Conservation (phyloP, 2,329 filamentous ascomycete species). For the Diaporthe humulicola region DNA sequence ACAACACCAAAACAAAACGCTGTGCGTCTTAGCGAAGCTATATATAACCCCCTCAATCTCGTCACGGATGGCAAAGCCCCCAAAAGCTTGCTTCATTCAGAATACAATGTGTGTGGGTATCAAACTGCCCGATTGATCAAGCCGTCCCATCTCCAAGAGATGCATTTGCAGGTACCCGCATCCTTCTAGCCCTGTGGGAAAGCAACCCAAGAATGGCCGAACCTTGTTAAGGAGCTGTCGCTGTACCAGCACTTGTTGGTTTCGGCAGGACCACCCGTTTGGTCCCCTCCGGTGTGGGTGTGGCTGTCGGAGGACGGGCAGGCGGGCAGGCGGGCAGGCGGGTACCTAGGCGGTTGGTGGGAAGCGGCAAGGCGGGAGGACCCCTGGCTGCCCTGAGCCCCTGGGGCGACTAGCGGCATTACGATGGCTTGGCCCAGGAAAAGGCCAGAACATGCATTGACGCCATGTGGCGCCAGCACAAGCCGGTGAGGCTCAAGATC, state of each 20-base stretch:
- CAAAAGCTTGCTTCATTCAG: background rate
- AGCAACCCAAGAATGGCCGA: background rate
- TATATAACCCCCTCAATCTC: background rate
- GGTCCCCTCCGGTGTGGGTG: slow-evolving; percentile 28
- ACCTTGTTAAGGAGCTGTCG: slow-evolving; percentile 13
- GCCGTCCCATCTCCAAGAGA: slow-evolving; percentile 19
- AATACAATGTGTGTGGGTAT: background rate
- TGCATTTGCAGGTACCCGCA: slow-evolving; percentile 34
- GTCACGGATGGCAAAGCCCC: background rate
- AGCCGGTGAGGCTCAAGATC: background rate
- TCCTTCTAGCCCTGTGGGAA: slow-evolving; percentile 8
- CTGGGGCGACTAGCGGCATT: slow-evolving; percentile 18
- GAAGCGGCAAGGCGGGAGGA: slow-evolving; percentile 18
- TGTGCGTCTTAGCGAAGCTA: background rate
- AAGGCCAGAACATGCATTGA: slow-evolving; percentile 24
- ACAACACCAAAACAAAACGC: background rate
- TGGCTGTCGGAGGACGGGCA: slow-evolving; percentile 1
- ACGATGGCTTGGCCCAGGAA: background rate
- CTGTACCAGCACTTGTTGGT: background rate
- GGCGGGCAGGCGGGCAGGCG: background rate
- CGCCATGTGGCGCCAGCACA: background rate
- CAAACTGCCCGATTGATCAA: slow-evolving; percentile 27
- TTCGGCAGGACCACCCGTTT: slow-evolving; percentile 30
- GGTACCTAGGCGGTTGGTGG: background rate
- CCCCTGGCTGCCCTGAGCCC: slow-evolving; percentile 10